Percentiles rank a stretch among this genome's conserved stretches.
phyloP scores from a whole-genome alignment of 192 early-diverging fungal species.

The Diversispora eburnea region DNA sequence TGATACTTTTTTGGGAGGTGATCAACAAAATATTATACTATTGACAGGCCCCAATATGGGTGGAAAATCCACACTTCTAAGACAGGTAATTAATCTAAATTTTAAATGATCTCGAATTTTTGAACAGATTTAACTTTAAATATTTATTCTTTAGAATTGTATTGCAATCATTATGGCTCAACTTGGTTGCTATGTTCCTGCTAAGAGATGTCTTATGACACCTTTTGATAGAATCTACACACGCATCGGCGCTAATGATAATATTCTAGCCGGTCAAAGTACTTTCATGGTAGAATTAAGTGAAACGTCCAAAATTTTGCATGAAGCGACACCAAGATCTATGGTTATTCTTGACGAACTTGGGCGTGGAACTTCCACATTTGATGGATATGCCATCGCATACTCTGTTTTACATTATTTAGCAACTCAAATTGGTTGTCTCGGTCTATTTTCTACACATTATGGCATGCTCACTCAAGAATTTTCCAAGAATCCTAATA shows the following conservation, averaged over 20 bases:
- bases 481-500: slow-evolving; percentile 70
- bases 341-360: slow-evolving; percentile 97
- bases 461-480: slow-evolving; percentile 89
- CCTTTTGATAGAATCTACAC: slow-evolving; percentile 95
- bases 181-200: slow-evolving; percentile 92
- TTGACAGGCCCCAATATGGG: slow-evolving; percentile 99
- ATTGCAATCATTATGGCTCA: slow-evolving; percentile 95
- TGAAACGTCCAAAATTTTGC: slow-evolving; percentile 90
- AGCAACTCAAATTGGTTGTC: slow-evolving; percentile 73
- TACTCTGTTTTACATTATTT: slow-evolving; percentile 86
- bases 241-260: slow-evolving; percentile 97
- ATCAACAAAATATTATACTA: slow-evolving; percentile 70
- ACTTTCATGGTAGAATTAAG: slow-evolving; percentile 97
- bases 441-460: slow-evolving; percentile 96
- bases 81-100: slow-evolving; percentile 57
- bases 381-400: slow-evolving; percentile 96
- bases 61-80: slow-evolving; percentile 94
- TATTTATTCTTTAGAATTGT: slow-evolving; percentile 55
- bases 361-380: slow-evolving; percentile 94
- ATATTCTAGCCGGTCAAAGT: slow-evolving; percentile 88
- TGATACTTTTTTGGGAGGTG: slow-evolving; percentile 77
- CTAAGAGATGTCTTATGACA: slow-evolving; percentile 63
- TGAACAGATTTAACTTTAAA: not conserved
- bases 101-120: not conserved
- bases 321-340: slow-evolving; percentile 83